phyloP scores from a whole-genome alignment of 805 yeast genomes.

The Schwanniomyces polymorphus region DNA sequence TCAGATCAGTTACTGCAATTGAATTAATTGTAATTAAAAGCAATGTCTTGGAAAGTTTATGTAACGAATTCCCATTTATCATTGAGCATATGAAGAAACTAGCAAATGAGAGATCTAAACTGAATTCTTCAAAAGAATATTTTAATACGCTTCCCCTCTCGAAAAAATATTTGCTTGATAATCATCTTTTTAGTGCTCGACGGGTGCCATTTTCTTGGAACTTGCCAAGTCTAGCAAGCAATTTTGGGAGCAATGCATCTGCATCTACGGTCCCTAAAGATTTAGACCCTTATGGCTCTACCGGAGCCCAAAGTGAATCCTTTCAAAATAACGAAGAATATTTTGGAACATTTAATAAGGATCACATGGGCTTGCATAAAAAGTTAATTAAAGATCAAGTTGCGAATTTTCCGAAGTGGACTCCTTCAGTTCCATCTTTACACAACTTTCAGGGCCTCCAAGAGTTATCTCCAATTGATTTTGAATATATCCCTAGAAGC shows the following conservation, averaged over 20 bases:
- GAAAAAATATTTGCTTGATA: conserved; percentile 18
- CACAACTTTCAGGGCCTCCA: conserved; percentile 27
- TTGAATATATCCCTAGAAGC: conserved; percentile 56
- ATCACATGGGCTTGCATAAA: background rate
- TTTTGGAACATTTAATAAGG: background rate
- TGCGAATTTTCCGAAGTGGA: conserved; percentile 33
- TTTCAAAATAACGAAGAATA: background rate
- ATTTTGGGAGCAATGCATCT: background rate
- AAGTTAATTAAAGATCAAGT: background rate
- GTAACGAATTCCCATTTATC: conserved; percentile 57
- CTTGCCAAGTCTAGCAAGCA: conserved; percentile 4
- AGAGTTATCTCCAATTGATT: conserved; percentile 13
- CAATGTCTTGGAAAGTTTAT: conserved; percentile 52
- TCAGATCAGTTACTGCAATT: conserved; percentile 59
- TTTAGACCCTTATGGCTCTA: too few relatives aligned
- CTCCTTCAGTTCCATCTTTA: conserved; percentile 35
- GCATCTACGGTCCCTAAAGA: background rate
- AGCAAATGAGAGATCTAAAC: conserved; percentile 50
- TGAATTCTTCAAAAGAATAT: conserved; percentile 15
- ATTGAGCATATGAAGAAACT: conserved; percentile 60
- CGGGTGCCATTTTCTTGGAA: background rate
- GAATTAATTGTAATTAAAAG: conserved; percentile 62
- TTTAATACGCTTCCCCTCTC: conserved; percentile 14
- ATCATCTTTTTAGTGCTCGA: background rate
- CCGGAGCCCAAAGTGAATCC: background rate